These are phyloP conservation scores for Acacia acuminata DNA, from an alignment of 306 rosid genomes.

Conservation along the genomic window DNA sequence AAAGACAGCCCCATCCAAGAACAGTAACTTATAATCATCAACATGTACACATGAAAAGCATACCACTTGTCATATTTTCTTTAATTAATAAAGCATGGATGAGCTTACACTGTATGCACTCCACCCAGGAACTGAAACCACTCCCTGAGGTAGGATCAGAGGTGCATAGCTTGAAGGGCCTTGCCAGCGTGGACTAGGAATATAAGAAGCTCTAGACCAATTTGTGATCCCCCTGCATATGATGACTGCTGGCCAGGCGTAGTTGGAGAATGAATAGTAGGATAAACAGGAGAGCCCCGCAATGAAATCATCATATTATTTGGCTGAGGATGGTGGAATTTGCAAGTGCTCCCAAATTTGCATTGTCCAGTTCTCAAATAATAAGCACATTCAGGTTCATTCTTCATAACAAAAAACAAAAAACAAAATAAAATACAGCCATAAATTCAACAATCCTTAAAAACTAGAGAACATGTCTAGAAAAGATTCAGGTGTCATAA, in stretches of 20 bases:
- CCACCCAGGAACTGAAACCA: slow-evolving; percentile 96
- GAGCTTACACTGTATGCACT: slow-evolving; percentile 79
- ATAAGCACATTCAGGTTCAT: slow-evolving; percentile 83
- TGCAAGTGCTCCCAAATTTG: slow-evolving; percentile 91
- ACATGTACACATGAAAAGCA: slow-evolving; percentile 16
- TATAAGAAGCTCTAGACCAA: slow-evolving; percentile 91
- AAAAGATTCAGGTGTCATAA: slow-evolving; percentile 21
- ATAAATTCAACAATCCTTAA: slow-evolving; percentile 21
- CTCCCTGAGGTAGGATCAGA: slow-evolving; percentile 87
- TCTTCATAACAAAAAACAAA: slow-evolving; percentile 52
- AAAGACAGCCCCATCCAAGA: slow-evolving; percentile 2
- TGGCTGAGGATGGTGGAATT: slow-evolving; percentile 97
- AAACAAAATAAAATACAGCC: slow-evolving; percentile 15
- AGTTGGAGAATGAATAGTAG: slow-evolving; percentile 86
- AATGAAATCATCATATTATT: slow-evolving; percentile 88
- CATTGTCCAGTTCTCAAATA: slow-evolving; percentile 96
- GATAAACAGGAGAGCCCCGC: slow-evolving; percentile 83
- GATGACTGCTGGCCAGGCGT: slow-evolving; percentile 92
- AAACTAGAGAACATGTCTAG: slow-evolving; percentile 1
- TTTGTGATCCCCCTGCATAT: slow-evolving; percentile 74
- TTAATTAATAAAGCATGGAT: slow-evolving; percentile 25
- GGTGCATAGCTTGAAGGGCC: slow-evolving; percentile 92
- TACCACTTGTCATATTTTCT: slow-evolving; percentile 18
- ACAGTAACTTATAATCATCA: slow-evolving; percentile 14
- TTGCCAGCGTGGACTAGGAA: slow-evolving; percentile 98